Percentiles rank a stretch among this genome's conserved stretches.
These are phyloP conservation scores for Myochromella boudieri DNA, from an alignment of 768 basidiomycete genomes.

Conservation along the genomic window DNA sequence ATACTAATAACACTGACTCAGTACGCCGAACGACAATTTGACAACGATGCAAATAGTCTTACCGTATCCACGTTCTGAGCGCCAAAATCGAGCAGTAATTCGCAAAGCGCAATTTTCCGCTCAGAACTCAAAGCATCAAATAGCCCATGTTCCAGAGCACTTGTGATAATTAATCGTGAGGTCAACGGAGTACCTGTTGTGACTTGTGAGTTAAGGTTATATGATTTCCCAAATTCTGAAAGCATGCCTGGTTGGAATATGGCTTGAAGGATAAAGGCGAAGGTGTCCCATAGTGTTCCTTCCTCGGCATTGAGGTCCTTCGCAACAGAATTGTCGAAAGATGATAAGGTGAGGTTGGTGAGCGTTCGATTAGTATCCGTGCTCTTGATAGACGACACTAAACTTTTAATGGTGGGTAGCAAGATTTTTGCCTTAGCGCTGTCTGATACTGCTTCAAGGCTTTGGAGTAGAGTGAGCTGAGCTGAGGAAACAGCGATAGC, in stretches of 20 bases:
- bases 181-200: constrained; percentile 41
- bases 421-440: constrained; percentile 50
- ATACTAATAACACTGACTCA: constrained; percentile 32
- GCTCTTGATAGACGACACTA: constrained; percentile 24
- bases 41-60: constrained; percentile 16
- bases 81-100: constrained; percentile 55
- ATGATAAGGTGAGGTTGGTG: constrained; percentile 41
- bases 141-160: constrained; percentile 52
- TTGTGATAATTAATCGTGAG: constrained; percentile 40
- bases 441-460: constrained; percentile 47
- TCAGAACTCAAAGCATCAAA: constrained; percentile 53
- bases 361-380: constrained; percentile 32
- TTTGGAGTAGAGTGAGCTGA: constrained; percentile 54
- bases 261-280: constrained; percentile 39
- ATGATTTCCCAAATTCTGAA: not conserved
- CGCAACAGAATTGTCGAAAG: constrained; percentile 50
- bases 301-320: constrained; percentile 43
- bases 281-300: constrained; percentile 51
- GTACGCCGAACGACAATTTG: not conserved
- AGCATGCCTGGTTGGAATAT: constrained; percentile 49
- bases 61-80: constrained; percentile 49
- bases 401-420: constrained; percentile 51
- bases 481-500: constrained; percentile 48
- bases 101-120: constrained; percentile 55
- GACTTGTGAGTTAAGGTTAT: not conserved